Evolutionary conservation across 129 eudicot species (phyloP), one percentile per base, ranked within the genome.

Genomic region (Flaveria ramosissima): DNA sequence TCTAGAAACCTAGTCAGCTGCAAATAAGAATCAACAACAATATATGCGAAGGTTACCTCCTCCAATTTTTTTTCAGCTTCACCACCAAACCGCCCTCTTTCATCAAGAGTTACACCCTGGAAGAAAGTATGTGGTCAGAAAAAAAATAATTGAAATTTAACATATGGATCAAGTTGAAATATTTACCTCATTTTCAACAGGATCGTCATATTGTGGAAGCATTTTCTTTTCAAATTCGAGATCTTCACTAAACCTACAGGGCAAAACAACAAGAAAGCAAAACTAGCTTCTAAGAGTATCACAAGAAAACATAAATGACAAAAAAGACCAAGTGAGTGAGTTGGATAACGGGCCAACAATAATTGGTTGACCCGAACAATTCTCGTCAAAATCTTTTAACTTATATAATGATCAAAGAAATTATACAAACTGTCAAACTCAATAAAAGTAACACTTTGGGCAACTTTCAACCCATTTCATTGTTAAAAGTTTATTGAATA

Each of bases 151-250:
- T 60, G 45, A 4, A n/a, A 73, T 6, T 52, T 19, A 43, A 64
- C 27, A 57, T 5, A 67, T 19, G 50, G 42, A 75, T 26, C 74
- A 71, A 73, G n/a, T 50, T 24, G 56, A 4, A 26, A 63, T 70
- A 63, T 74, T 59, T 16, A 94, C 99, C 97, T 95, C 99, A 32
- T 95, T 96, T 6, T 67, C 84, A 75, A 83, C 81, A 21, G 96
- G 97, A 72, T 95, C 99, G 83, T 95, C 99, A 82, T 95, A 95
- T 53, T 95, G 97, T 47, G 99, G 96, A 71, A 95, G 97, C 70
- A 95, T 89, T 87, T 82, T 91, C 90, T 84, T 95, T 77, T 89
- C 96, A 30, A 73, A 47, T 56, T 88, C 93, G 74, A 72, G 81
- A 65, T 91, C 93, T 24, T 95, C 96, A 77, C 82, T 91, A 76